Evolutionary conservation across 1,284 basidiomycete genomes (phyloP).

Genomic region (Amylostereum chailletii): DNA sequence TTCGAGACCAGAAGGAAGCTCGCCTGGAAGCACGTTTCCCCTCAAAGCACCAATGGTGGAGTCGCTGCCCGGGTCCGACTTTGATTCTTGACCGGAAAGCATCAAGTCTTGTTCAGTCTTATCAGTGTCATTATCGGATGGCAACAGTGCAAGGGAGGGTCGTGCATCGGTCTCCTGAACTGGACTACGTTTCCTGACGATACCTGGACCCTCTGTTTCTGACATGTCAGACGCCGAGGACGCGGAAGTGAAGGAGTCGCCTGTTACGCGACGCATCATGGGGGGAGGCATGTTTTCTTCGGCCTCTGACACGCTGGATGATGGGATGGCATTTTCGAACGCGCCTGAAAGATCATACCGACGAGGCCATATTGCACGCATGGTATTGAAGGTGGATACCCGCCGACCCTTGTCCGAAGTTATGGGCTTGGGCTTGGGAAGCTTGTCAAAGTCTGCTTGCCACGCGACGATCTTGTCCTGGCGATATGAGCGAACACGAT

Average conservation of each 20-base stretch:
- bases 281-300: slow-evolving; percentile 46
- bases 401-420: slow-evolving; percentile 41
- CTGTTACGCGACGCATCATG: slow-evolving; percentile 35
- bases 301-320: slow-evolving; percentile 68
- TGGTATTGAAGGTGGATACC: slow-evolving; percentile 55
- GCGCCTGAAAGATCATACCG: slow-evolving; percentile 42
- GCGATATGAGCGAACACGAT: slow-evolving; percentile 77
- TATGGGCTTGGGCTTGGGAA: slow-evolving; percentile 50
- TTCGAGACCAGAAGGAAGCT: no score
- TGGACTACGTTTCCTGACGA: no score
- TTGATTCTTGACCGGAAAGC: slow-evolving; percentile 6
- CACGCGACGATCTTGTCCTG: slow-evolving; percentile 97
- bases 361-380: slow-evolving; percentile 63
- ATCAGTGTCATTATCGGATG: no score
- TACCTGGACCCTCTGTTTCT: slow-evolving; percentile 29
- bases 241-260: slow-evolving; percentile 49
- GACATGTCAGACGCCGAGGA: slow-evolving; percentile 46
- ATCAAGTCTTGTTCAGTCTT: slow-evolving; percentile 5
- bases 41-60: slow-evolving; percentile 80
- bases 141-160: no score
- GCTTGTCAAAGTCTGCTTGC: slow-evolving; percentile 80
- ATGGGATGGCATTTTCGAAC: slow-evolving; percentile 45
- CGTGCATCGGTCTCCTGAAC: no score
- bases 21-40: slow-evolving; percentile 20
- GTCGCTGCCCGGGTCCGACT: slow-evolving; percentile 70